Conservation (phyloP, 495 filamentous ascomycete genomes). For the Penicillium manginii region DNA sequence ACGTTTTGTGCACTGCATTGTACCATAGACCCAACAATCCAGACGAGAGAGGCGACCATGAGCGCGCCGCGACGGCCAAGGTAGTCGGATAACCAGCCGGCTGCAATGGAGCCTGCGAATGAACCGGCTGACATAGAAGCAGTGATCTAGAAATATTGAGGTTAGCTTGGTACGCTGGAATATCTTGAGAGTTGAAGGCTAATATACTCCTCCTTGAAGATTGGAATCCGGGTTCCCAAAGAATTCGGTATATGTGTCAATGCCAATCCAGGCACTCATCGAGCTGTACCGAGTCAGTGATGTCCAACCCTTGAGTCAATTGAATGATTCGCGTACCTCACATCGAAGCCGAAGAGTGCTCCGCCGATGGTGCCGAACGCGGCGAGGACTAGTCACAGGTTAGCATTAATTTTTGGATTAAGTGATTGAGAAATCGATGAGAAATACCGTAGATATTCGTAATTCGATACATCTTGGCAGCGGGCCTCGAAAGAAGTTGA, state of each 20-base stretch:
- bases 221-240: constrained; percentile 67
- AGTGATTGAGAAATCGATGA: not conserved
- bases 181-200: not conserved
- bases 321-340: constrained; percentile 33
- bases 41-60: constrained; percentile 68
- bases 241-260: constrained; percentile 67
- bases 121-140: constrained; percentile 69
- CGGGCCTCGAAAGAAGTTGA: not conserved
- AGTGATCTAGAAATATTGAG: constrained; percentile 35
- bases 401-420: not conserved
- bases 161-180: not conserved
- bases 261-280: constrained; percentile 74
- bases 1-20: constrained; percentile 64
- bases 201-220: constrained; percentile 59
- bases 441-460: constrained; percentile 49
- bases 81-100: constrained; percentile 68
- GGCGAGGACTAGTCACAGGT: constrained; percentile 40
- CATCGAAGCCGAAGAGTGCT: constrained; percentile 49
- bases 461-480: constrained; percentile 44
- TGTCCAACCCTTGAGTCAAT: not conserved
- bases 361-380: constrained; percentile 56
- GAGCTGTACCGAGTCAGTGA: constrained; percentile 39
- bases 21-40: constrained; percentile 71
- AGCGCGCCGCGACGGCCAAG: constrained; percentile 67
- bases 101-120: constrained; percentile 63